Evolutionary conservation across 345 rosid genomes (phyloP), one percentile per base, ranked within the genome.

Genomic region (Populus nigra): DNA sequence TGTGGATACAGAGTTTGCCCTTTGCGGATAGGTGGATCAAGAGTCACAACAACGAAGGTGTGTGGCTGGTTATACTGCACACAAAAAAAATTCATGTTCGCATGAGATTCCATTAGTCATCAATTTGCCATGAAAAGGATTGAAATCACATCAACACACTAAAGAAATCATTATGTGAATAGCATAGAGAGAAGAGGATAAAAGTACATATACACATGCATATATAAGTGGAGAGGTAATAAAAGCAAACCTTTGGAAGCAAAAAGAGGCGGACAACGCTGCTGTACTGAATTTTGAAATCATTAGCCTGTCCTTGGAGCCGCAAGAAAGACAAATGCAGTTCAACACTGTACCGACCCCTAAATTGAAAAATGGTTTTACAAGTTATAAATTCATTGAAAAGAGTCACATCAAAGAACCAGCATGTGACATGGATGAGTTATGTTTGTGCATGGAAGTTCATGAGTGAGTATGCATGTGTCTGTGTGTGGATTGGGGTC

Each of bases 331-430:
- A 96, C 49, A 85, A 84, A 84, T 96, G 98, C 84, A 96, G 97
- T 85, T 96, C 98, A 79, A 96, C 98, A 81, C 88, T 92, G 80
- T 93, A 93, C 69, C 98, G 97, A 83, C 99, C 99, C 95, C 99
- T 96, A 78, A n/a, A 78, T 20, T 77, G 79, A 75, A 73, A 53
- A 73, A 35, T 59, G 38, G 38, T 23, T 63, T 70, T 67, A 67
- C 41, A 45, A 31, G 43, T 65, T 1, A 39, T 1, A 31, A 16
- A 22, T 7, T 47, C 11, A 49, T 33, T 12, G 7, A 29, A 55
- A 67, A 45, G 38, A 50, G 35, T 23, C 23, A 36, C 6, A 68
- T 8, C 57, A 68, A 73, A 71, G 6, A 41, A 31, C 15, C 65
- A 68, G 27, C 3, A 25, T 4, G 13, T 18, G 29, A 59, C 36